Conservation (phyloP, 2,329 filamentous ascomycete genomes). For the Trichoderma oligosporum region DNA sequence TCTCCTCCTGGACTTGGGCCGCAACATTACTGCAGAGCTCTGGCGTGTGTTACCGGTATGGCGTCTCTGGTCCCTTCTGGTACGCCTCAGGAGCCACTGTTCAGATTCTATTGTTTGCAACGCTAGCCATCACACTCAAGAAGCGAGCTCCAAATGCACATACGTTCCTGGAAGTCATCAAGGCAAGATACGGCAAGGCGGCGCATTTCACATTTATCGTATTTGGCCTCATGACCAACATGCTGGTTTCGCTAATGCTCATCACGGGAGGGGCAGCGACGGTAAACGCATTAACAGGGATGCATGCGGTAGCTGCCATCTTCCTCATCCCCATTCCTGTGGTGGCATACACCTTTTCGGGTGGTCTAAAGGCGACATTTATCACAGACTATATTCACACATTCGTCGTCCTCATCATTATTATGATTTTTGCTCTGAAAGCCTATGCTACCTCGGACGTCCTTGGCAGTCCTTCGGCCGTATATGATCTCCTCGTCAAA, state of each 20-base stretch:
- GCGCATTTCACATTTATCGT: slow-evolving; percentile 77
- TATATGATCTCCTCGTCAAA: slow-evolving; percentile 73
- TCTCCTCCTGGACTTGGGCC: slow-evolving; percentile 91
- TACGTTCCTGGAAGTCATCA: slow-evolving; percentile 77
- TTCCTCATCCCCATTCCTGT: slow-evolving; percentile 28
- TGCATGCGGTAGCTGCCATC: slow-evolving; percentile 67
- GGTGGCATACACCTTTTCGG: slow-evolving; percentile 71
- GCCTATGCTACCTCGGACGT: slow-evolving; percentile 70
- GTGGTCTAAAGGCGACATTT: slow-evolving; percentile 83
- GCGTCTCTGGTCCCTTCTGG: slow-evolving; percentile 58
- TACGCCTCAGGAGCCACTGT: slow-evolving; percentile 71
- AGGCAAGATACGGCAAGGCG: slow-evolving; percentile 67
- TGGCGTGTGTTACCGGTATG: slow-evolving; percentile 78
- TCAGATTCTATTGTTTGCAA: slow-evolving; percentile 86
- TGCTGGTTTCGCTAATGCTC: slow-evolving; percentile 84
- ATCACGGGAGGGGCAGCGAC: slow-evolving; percentile 72
- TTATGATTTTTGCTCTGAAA: slow-evolving; percentile 79
- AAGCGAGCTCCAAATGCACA: slow-evolving; percentile 83
- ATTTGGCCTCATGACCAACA: slow-evolving; percentile 80
- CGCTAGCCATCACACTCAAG: slow-evolving; percentile 86
- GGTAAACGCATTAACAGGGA: slow-evolving; percentile 42
- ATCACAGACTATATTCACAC: slow-evolving; percentile 85
- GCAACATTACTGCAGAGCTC: slow-evolving; percentile 76
- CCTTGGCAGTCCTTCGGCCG: slow-evolving; percentile 69
- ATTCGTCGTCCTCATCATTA: slow-evolving; percentile 77